Conservation (phyloP, 2,329 filamentous ascomycete genomes). For the Rhynchosporium secalis region DNA sequence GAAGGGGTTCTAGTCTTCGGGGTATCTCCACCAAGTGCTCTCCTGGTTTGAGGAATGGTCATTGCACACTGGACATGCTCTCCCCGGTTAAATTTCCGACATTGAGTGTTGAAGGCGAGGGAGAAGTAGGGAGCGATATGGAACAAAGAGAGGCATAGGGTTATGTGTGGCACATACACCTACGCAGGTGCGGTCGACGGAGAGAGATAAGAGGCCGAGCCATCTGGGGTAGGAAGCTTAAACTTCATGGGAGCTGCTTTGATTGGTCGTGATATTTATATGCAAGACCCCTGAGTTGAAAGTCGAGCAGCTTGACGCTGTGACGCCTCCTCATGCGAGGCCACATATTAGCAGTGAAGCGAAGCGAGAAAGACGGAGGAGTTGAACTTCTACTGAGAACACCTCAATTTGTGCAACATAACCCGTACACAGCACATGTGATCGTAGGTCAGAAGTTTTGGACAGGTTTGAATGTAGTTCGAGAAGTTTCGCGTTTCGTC, state of each 20-base stretch:
- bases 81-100: neutral
- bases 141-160: neutral
- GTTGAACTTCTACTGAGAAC: too few relatives aligned
- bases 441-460: too few relatives aligned
- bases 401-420: too few relatives aligned
- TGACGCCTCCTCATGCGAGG: too few relatives aligned
- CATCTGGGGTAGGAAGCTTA: neutral
- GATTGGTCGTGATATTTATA: constrained; percentile 1
- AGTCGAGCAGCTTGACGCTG: neutral
- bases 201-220: neutral
- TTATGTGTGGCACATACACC: neutral
- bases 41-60: constrained; percentile 24
- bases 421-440: too few relatives aligned
- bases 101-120: too few relatives aligned
- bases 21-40: constrained; percentile 24
- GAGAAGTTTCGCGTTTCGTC: too few relatives aligned
- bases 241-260: constrained; percentile 9
- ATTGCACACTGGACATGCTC: constrained; percentile 25
- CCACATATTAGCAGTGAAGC: too few relatives aligned
- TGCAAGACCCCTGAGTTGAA: constrained; percentile 10
- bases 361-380: too few relatives aligned
- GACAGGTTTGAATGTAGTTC: too few relatives aligned
- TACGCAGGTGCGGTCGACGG: neutral
- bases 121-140: neutral
- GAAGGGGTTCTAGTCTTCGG: constrained; percentile 28